Conservation (phyloP, 2,329 filamentous ascomycete species). For the Albifimbria verrucaria region DNA sequence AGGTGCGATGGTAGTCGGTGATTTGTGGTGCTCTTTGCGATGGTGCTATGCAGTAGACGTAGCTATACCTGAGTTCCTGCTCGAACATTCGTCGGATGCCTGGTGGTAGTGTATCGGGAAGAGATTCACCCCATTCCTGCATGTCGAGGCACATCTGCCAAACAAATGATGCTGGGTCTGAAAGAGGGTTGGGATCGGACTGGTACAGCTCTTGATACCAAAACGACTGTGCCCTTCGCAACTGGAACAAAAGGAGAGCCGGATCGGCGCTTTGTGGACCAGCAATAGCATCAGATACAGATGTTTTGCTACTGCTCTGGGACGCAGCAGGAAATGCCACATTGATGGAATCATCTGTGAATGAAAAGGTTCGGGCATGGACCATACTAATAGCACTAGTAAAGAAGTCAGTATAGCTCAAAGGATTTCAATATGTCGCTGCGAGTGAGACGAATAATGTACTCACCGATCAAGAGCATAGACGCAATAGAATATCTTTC, state of each 20-base stretch:
- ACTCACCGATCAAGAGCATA: constrained; percentile 82
- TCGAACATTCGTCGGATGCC: constrained; percentile 76
- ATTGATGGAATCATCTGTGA: constrained; percentile 83
- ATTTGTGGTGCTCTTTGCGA: constrained; percentile 70
- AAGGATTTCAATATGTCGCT: neutral
- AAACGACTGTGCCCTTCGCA: constrained; percentile 80
- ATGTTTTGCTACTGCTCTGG: constrained; percentile 38
- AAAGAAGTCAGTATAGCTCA: constrained; percentile 13
- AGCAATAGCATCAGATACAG: constrained; percentile 38
- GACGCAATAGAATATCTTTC: constrained; percentile 85
- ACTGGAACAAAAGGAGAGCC: constrained; percentile 73
- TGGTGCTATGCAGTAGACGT: constrained; percentile 83
- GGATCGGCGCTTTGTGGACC: constrained; percentile 58
- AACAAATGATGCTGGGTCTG: constrained; percentile 67
- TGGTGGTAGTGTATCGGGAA: constrained; percentile 62
- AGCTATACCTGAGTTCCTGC: constrained; percentile 86
- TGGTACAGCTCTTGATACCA: constrained; percentile 92
- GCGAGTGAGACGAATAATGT: too few relatives aligned
- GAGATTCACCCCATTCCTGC: constrained; percentile 76
- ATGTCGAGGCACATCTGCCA: constrained; percentile 75
- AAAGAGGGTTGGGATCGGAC: constrained; percentile 64
- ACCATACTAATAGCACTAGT: constrained; percentile 81
- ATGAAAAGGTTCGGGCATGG: constrained; percentile 83
- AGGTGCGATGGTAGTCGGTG: constrained; percentile 70
- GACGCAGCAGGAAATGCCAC: constrained; percentile 68